Evolutionary conservation across 1,284 basidiomycete genomes (phyloP), one percentile per base, ranked within the genome.

Genomic region (Ganoderma multipileum): DNA sequence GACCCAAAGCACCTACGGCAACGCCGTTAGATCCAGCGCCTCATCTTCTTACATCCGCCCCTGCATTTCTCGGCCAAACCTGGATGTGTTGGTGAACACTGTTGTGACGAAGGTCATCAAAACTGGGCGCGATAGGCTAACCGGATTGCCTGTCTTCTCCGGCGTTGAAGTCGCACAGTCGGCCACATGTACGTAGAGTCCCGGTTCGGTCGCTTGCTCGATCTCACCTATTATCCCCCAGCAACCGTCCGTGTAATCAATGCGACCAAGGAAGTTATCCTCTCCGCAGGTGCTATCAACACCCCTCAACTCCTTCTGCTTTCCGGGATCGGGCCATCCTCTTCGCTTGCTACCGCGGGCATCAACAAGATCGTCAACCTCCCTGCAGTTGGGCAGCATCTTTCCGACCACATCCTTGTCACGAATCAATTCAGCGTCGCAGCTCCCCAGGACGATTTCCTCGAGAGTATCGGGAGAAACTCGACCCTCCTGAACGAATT

Each of bases 1-100:
- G 78, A 62, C 78, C 7, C 74, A 74, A 44, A 67, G 67, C 47
- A 67, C 74, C 0, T 63, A 71, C 36, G 74, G 74, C 2, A 68
- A 68, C 14, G 76, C 74, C 76, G 79, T 66, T 68, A 79, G 54
- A 75, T 81, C n/a, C 72, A 79, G 50, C 72, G 73, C 77, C 12
- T 74, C 77, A 3, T 73, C 72, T 16, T 76, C 76, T n/a, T 80
- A 79, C 61, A 68, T 86, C 23, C 72, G 75, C 1, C 78, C 80
- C 18, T 68, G 75, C 3, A 68, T 78, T 26, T 71, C 71, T 44
- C 73, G 83, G 11, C 69, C 77, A 8, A 87, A 86, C 69, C 68
- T 87, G 2, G 80, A 83, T 63, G 77, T 87, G 36, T 74, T 85
- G 1, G 68, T 85, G 28, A 78, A 84, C 59, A 79, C 82, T 1